Conservation (phyloP, 2,329 filamentous ascomycete species). For the Blumeriella jaapii region DNA sequence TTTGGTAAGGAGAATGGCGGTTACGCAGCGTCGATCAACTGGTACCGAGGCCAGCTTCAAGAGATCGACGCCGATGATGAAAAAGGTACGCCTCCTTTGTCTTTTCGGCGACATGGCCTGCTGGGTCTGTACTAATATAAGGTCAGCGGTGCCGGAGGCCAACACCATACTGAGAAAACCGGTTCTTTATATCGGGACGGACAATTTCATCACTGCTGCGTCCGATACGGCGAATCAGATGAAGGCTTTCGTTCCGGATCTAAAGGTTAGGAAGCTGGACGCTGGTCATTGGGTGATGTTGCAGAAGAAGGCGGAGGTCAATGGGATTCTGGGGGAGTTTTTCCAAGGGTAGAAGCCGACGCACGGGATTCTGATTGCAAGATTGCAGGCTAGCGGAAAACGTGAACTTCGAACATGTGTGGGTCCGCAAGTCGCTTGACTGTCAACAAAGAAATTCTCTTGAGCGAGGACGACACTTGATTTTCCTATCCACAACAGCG, state of each 20-base stretch:
- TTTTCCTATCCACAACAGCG: no score
- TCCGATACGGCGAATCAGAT: conserved; percentile 13
- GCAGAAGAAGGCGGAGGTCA: conserved; percentile 12
- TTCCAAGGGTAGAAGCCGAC: no score
- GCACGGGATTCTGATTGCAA: no score
- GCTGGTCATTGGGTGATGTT: conserved; percentile 17
- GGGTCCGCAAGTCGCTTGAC: no score
- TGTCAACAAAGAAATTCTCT: no score
- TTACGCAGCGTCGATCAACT: conserved; percentile 12
- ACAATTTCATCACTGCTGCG: conserved; percentile 10
- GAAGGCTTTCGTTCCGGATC: conserved; percentile 3
- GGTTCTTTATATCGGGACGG: conserved; percentile 5
- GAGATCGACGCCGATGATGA: conserved; percentile 11
- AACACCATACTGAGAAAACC: conserved; percentile 9
- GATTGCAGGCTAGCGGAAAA: no score
- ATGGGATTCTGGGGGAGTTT: conserved; percentile 4
- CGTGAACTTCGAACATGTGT: no score
- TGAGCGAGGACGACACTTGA: no score
- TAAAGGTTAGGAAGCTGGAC: conserved; percentile 6
- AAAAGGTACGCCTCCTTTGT: conserved; percentile 2
- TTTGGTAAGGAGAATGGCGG: conserved; percentile 10
- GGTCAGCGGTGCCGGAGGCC: conserved; percentile 10
- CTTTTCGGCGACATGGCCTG: not conserved
- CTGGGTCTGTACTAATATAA: not conserved
- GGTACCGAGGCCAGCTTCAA: conserved; percentile 18